phyloP scores from a whole-genome alignment of 805 yeast genomes.

The Candida sanyiensis region DNA sequence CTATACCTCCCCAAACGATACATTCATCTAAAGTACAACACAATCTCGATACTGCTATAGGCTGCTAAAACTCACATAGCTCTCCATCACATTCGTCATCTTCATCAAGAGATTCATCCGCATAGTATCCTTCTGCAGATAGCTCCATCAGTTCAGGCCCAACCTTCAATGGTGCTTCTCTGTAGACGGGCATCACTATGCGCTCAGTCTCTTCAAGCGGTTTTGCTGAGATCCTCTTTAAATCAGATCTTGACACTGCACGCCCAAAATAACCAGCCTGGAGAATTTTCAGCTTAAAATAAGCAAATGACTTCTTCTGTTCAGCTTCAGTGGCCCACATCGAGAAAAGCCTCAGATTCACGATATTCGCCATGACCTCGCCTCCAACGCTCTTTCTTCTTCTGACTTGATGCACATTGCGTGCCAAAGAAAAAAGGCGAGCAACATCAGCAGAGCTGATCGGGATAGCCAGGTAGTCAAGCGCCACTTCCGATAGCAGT shows the following conservation, averaged over 20 bases:
- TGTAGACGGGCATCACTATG: background rate
- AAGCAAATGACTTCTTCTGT: background rate
- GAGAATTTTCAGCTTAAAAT: background rate
- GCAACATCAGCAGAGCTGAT: background rate
- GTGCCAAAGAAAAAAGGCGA: constrained; percentile 1
- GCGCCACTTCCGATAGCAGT: background rate
- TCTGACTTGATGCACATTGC: constrained; percentile 1
- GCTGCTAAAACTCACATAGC: background rate
- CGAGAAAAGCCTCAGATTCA: background rate
- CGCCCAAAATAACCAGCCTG: constrained; percentile 1
- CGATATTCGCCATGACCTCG: background rate
- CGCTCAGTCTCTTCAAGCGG: background rate
- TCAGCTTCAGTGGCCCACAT: background rate
- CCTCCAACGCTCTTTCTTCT: constrained; percentile 1
- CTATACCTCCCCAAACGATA: background rate
- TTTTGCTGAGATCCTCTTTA: constrained; percentile 1
- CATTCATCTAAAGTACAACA: background rate
- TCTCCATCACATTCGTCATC: background rate
- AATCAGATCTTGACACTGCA: background rate
- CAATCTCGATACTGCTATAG: background rate
- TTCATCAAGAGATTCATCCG: constrained; percentile 1
- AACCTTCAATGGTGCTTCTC: background rate
- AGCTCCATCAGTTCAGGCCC: background rate
- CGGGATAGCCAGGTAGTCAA: background rate
- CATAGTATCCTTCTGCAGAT: constrained; percentile 1